Conservation (phyloP, 169 alveolate species). For the Toxoplasma gondii region DNA sequence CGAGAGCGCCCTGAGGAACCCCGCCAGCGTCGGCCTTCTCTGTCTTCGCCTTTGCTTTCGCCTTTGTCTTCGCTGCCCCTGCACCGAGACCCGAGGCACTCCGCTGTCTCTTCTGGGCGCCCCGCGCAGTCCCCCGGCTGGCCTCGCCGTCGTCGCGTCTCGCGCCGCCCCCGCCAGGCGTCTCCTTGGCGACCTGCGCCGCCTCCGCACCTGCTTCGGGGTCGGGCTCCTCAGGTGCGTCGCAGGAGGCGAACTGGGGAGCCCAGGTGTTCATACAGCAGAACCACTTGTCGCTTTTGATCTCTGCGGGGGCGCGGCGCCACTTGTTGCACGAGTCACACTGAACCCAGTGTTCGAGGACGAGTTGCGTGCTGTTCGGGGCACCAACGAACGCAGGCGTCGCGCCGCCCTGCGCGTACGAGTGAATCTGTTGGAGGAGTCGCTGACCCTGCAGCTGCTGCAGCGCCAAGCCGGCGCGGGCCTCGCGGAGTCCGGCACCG, state of each 20-base stretch:
- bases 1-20: not conserved
- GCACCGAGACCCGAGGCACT: slow-evolving; percentile 34
- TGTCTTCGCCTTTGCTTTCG: not conserved
- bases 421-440: slow-evolving; percentile 55
- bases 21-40: not conserved
- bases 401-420: slow-evolving; percentile 50
- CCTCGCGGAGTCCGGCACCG: slow-evolving; percentile 20
- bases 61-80: not conserved
- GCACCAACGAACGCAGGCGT: not conserved
- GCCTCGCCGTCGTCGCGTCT: slow-evolving; percentile 26
- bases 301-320: slow-evolving; percentile 58
- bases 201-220: slow-evolving; percentile 61
- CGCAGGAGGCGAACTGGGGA: slow-evolving; percentile 65
- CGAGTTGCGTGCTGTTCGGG: slow-evolving; percentile 32
- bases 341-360: slow-evolving; percentile 66
- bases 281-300: slow-evolving; percentile 65
- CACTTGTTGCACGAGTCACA: slow-evolving; percentile 68
- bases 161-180: slow-evolving; percentile 37
- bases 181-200: not conserved
- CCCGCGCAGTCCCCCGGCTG: slow-evolving; percentile 49
- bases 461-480: slow-evolving; percentile 48
- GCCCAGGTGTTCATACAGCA: slow-evolving; percentile 69
- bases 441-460: slow-evolving; percentile 56
- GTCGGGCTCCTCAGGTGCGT: slow-evolving; percentile 66
- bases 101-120: slow-evolving; percentile 64